Conservation (phyloP, 2,329 filamentous ascomycete species). For the Botrytis sinoallii region DNA sequence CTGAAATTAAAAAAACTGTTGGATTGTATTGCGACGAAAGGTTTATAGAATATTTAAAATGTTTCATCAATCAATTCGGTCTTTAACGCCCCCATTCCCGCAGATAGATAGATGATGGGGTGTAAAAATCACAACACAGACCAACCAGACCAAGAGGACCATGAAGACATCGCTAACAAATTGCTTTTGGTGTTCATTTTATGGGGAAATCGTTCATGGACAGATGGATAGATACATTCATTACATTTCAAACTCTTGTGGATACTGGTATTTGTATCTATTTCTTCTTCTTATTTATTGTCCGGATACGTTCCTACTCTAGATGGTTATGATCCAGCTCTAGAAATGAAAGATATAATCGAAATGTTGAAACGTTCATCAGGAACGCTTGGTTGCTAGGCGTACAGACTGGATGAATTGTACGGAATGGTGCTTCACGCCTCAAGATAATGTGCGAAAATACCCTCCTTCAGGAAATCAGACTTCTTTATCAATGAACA, state of each 20-base stretch:
- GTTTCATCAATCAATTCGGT: constrained; percentile 7
- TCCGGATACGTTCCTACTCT: neutral
- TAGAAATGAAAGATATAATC: neutral
- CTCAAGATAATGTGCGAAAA: neutral
- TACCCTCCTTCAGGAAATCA: neutral
- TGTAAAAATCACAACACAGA: neutral
- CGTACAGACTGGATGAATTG: neutral
- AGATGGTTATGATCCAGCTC: neutral
- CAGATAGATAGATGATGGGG: neutral
- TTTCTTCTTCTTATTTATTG: neutral
- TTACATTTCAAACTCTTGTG: neutral
- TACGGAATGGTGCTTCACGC: neutral
- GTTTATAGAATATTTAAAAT: neutral
- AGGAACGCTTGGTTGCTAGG: neutral
- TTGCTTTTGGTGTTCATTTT: neutral
- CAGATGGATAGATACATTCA: neutral
- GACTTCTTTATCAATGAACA: neutral
- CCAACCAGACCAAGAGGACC: neutral
- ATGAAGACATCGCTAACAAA: neutral
- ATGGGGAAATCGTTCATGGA: neutral
- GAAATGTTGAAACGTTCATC: neutral
- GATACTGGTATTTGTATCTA: neutral
- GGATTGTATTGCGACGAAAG: constrained; percentile 3
- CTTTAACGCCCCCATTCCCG: neutral
- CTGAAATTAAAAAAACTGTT: neutral